phyloP scores from a whole-genome alignment of 352 stramenopile species.

The Globisporangium okanoganense region DNA sequence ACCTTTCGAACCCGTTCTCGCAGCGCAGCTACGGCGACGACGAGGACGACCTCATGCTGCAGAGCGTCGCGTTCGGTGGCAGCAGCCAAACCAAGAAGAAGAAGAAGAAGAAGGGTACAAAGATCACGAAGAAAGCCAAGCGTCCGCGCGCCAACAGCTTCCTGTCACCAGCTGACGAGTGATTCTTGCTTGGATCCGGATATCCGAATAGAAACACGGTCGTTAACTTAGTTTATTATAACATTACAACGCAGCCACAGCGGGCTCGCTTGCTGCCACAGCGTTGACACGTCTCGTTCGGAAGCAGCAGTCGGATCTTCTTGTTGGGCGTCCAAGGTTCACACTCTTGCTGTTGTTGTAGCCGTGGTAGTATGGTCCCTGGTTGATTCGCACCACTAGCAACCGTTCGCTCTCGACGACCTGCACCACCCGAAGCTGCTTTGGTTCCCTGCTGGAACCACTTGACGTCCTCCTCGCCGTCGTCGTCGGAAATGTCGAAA shows the following conservation, averaged over 20 bases:
- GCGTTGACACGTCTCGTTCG: neutral
- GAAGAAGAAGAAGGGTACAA: neutral
- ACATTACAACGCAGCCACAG: neutral
- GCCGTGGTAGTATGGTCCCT: neutral
- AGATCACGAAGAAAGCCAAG: neutral
- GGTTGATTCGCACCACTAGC: neutral
- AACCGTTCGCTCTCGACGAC: neutral
- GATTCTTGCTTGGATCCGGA: neutral
- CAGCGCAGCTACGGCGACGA: slow-evolving; percentile 42
- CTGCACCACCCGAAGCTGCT: neutral
- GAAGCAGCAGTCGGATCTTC: slow-evolving; percentile 18
- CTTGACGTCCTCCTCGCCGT: neutral
- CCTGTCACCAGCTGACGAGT: slow-evolving; percentile 7
- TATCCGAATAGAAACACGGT: too few relatives aligned
- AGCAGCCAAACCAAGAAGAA: slow-evolving; percentile 15
- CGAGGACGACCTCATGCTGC: slow-evolving; percentile 71
- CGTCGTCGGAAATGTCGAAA: neutral
- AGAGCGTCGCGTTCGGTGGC: slow-evolving; percentile 35
- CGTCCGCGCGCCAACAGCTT: slow-evolving; percentile 9
- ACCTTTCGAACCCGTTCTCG: slow-evolving; percentile 32
- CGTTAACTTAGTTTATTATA: slow-evolving; percentile 6
- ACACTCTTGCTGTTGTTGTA: neutral
- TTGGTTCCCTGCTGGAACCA: neutral
- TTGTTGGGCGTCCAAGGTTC: slow-evolving; percentile 33
- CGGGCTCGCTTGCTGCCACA: neutral